Evolutionary conservation across 805 yeast genomes (phyloP), one percentile per base, ranked within the genome.

Genomic region (Suhomyces kilbournensis): DNA sequence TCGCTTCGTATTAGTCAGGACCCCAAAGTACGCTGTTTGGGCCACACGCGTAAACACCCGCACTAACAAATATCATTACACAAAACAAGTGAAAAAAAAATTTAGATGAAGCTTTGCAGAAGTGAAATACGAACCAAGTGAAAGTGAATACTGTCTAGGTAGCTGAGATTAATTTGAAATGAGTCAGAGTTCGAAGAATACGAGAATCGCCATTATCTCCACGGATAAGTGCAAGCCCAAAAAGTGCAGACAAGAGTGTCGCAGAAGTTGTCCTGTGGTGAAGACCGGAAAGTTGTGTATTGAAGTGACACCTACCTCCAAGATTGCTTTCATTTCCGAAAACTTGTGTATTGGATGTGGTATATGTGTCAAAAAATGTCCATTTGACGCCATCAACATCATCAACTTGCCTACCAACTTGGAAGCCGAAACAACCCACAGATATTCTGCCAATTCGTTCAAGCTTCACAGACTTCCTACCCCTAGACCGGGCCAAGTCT

Each of bases 341-440:
- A 89, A 77, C 39, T 77, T 94, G 67, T 94, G 99, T 81, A 93
- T 94, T 63, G 99, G 99, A 70, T 94, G 99, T 80, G 99, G 99
- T 91, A 94, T 94, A 63, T 94, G 99, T 82, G 97, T 92, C 49
- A 94, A 94, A 74, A 94, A 91, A 70, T 94, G 99, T 75, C 99
- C 99, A 28, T 94, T 94, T 67, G 97, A 93, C 65, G 99, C 99
- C 57, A 92, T 94, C 65, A 88, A 83, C 66, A 94, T 94, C 68
- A 94, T 94, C 77, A 94, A 94, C 68, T 79, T 94, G 70, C 99
- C 99, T 58, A 93, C 98, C 15, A 92, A 94, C 71, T 80, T 94
- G 68, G 98, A 93, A 50, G 76, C 79, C 47, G 93, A 94, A 71
- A 96, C 92, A 52, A 91, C 98, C 38, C 98, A 94, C 73, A 85